phyloP scores from a whole-genome alignment of 2,329 filamentous ascomycete species.

The Aspergillus awamori region DNA sequence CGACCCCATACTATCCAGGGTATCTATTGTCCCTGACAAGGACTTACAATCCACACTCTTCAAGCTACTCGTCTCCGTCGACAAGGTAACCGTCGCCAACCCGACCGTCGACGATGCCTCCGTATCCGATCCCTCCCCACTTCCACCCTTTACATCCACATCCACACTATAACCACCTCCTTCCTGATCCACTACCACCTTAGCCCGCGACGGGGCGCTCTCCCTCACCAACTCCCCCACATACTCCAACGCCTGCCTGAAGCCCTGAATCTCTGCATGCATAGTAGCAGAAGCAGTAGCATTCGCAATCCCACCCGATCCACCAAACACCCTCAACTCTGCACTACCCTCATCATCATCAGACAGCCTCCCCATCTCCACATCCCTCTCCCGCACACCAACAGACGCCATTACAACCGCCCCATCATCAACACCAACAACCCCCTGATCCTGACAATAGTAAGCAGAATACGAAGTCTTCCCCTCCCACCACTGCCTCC shows the following conservation, averaged over 20 bases:
- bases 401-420: neutral
- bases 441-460: no score
- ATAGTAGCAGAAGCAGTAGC: slow-evolving; percentile 48
- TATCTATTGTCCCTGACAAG: slow-evolving; percentile 30
- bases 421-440: no score
- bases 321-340: neutral
- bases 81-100: slow-evolving; percentile 29
- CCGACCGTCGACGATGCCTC: slow-evolving; percentile 27
- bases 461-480: slow-evolving; percentile 21
- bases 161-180: slow-evolving; percentile 15
- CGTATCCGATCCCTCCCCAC: slow-evolving; percentile 12
- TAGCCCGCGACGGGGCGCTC: slow-evolving; percentile 6
- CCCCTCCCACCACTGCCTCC: slow-evolving; percentile 55
- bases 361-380: neutral
- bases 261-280: slow-evolving; percentile 54
- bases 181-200: slow-evolving; percentile 12
- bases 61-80: slow-evolving; percentile 31
- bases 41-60: slow-evolving; percentile 33
- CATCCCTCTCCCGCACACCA: neutral
- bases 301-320: slow-evolving; percentile 2
- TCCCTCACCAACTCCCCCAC: slow-evolving; percentile 52
- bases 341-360: neutral
- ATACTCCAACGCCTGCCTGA: slow-evolving; percentile 56
- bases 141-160: slow-evolving; percentile 1
- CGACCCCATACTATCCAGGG: slow-evolving; percentile 25